Conservation (phyloP, 257 asterid species). For the Plectranthus barbatus region DNA sequence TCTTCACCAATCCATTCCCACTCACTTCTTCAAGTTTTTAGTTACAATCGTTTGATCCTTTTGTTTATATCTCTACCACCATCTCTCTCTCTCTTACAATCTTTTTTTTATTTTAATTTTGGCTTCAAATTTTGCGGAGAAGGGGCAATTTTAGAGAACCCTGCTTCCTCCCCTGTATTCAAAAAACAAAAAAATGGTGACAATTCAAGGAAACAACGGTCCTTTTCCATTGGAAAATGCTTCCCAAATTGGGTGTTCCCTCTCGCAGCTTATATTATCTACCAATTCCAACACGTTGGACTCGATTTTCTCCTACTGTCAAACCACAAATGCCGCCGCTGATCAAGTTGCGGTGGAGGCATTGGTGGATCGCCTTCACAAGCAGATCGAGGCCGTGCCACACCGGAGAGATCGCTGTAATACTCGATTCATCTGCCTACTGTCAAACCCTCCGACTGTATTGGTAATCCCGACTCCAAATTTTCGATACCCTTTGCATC, state of each 20-base stretch:
- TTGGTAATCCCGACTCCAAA: too few relatives aligned
- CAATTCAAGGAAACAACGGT: conserved; percentile 21
- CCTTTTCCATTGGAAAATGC: conserved; percentile 17
- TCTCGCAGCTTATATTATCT: conserved; percentile 56
- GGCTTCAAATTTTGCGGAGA: not conserved
- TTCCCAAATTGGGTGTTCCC: conserved; percentile 45
- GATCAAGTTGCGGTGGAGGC: conserved; percentile 20
- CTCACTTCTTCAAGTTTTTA: not conserved
- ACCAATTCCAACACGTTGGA: conserved; percentile 73
- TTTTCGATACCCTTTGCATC: too few relatives aligned
- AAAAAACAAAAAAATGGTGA: conserved; percentile 40
- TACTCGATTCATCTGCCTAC: too few relatives aligned
- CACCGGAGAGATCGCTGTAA: too few relatives aligned
- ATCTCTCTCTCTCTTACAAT: too few relatives aligned
- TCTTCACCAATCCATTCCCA: too few relatives aligned
- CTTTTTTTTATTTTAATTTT: too few relatives aligned
- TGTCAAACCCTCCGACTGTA: too few relatives aligned
- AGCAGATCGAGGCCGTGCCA: too few relatives aligned
- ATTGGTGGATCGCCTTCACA: too few relatives aligned
- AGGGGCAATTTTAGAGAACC: conserved; percentile 19
- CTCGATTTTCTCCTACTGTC: conserved; percentile 63
- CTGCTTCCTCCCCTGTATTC: conserved; percentile 9
- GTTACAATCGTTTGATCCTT: too few relatives aligned
- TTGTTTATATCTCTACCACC: too few relatives aligned
- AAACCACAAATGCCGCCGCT: conserved; percentile 16